These are phyloP conservation scores for Eucalyptus viminalis DNA, from an alignment of 345 rosid genomes.

Conservation along the genomic window DNA sequence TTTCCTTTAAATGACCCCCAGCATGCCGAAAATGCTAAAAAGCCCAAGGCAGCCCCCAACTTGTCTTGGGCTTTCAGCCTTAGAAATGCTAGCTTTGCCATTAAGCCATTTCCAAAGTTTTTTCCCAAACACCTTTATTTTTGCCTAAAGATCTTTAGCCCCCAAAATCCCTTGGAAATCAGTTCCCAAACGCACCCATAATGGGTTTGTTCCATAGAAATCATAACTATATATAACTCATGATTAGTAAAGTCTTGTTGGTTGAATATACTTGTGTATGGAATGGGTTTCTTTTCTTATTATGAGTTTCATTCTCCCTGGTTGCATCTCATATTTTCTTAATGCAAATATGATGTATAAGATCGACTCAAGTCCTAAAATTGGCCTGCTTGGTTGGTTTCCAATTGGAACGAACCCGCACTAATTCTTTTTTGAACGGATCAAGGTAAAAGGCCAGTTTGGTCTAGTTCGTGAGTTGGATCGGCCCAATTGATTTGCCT, in stretches of 20 bases:
- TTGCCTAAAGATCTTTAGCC: too few relatives aligned
- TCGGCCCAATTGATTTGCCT: not conserved
- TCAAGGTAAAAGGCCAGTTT: not conserved
- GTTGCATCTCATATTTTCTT: not conserved
- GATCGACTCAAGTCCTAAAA: not conserved
- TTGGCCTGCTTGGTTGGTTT: not conserved
- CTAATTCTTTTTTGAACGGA: not conserved
- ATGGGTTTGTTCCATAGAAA: not conserved
- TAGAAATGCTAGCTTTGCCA: too few relatives aligned
- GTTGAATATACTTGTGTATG: not conserved
- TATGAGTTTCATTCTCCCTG: not conserved
- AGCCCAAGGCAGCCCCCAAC: too few relatives aligned
- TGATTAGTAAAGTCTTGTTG: not conserved
- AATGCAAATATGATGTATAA: not conserved
- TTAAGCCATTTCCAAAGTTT: too few relatives aligned
- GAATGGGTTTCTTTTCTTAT: not conserved
- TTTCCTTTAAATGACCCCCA: too few relatives aligned
- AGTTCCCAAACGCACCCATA: too few relatives aligned
- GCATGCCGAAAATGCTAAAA: too few relatives aligned
- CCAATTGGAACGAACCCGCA: not conserved
- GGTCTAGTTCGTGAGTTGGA: not conserved
- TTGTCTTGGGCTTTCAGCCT: too few relatives aligned
- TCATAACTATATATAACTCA: not conserved
- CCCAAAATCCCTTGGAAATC: too few relatives aligned
- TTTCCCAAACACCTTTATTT: too few relatives aligned